Percentiles rank a stretch among this genome's conserved stretches.
Conservation (phyloP, 1,139 yeast species). For the Suhomyces taliae region DNA sequence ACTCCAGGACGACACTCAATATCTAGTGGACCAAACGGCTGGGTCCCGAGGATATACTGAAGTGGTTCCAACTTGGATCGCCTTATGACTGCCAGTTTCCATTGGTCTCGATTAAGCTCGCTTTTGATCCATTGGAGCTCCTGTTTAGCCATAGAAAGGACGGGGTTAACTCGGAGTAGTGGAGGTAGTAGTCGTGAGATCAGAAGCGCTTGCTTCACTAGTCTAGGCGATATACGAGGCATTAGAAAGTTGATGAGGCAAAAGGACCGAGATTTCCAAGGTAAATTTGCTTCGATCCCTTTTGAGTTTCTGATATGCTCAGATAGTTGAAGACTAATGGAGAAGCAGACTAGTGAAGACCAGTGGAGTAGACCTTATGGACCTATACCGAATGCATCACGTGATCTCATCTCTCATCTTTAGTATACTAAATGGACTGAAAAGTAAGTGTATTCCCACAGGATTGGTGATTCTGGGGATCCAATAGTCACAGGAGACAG, state of each 20-base stretch:
- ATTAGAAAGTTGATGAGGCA: constrained; percentile 13
- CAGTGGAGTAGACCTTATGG: too few species aligned
- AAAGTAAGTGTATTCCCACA: too few species aligned
- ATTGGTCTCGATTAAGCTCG: constrained; percentile 37
- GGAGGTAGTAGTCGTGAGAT: constrained; percentile 33
- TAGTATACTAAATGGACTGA: too few species aligned
- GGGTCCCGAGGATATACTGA: constrained; percentile 80
- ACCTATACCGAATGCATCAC: too few species aligned
- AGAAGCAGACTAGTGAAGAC: too few species aligned
- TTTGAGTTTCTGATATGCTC: too few species aligned
- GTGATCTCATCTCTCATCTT: too few species aligned
- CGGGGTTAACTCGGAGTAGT: constrained; percentile 31
- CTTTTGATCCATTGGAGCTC: constrained; percentile 44
- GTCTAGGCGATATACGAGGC: constrained; percentile 34
- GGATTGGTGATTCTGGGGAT: too few species aligned
- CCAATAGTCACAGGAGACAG: too few species aligned
- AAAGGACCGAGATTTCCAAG: too few species aligned
- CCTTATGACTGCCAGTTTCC: constrained; percentile 35
- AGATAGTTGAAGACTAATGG: too few species aligned
- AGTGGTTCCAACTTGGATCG: constrained; percentile 60
- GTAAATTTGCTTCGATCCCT: too few species aligned
- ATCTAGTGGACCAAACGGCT: constrained; percentile 78
- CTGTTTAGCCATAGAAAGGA: constrained; percentile 30
- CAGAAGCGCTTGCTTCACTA: constrained; percentile 28
- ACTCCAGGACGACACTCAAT: constrained; percentile 64